These are phyloP conservation scores for Fonsecaea pedrosoi DNA, from an alignment of 2,329 filamentous ascomycete genomes.

Conservation along the genomic window DNA sequence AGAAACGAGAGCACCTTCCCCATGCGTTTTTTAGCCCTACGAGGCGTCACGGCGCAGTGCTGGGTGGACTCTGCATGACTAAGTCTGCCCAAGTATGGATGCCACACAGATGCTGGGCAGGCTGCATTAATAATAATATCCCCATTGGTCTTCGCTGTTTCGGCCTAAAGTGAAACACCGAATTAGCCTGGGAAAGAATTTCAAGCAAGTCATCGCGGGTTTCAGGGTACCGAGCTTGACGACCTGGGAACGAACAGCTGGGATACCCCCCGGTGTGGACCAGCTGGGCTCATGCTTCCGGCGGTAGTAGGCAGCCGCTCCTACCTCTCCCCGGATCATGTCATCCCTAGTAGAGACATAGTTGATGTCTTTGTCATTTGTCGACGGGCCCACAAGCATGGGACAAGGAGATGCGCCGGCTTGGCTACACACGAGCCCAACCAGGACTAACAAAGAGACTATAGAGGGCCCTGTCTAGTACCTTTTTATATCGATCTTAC, in stretches of 20 bases:
- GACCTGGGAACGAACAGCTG: background rate
- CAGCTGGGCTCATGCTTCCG: background rate
- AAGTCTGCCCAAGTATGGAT: background rate
- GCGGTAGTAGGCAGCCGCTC: background rate
- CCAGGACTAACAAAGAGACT: background rate
- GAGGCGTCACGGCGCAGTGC: background rate
- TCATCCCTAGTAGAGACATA: background rate
- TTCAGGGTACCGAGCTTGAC: background rate
- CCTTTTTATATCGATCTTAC: conserved; percentile 2
- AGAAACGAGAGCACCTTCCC: background rate
- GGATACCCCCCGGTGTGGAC: background rate
- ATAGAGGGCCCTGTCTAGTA: background rate
- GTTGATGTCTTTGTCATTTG: conserved; percentile 1
- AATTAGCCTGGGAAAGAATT: background rate
- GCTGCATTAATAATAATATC: background rate
- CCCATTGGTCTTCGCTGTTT: background rate
- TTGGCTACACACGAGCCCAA: background rate
- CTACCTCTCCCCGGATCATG: background rate
- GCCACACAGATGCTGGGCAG: background rate
- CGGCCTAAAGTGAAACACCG: background rate
- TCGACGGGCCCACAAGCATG: background rate
- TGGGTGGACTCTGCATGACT: background rate
- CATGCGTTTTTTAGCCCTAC: background rate
- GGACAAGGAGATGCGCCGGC: background rate
- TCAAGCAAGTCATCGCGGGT: background rate